Base-by-base conservation (phyloP, 164 flowering plant genomes). In the Chimonanthus salicifolius region DNA sequence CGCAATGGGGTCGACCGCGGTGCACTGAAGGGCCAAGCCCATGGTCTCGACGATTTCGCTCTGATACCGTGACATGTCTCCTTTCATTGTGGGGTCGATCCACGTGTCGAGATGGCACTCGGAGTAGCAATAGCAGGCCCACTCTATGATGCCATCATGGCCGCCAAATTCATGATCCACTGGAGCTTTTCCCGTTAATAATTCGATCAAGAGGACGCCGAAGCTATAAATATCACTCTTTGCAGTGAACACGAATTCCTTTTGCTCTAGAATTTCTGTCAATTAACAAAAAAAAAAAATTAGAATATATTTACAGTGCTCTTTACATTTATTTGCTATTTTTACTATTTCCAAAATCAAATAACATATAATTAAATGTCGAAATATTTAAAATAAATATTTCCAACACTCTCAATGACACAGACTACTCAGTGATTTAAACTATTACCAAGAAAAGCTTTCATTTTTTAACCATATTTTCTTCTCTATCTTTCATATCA, bases 91-190 rank as follows among this genome's bases (percentile, higher is more conserved):
- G 0, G 89, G 84, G 66, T 92, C 94, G 18, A 90, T 76, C 98
- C 98, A 94, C 68, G 83, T 71, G 73, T 89, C 90, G 7, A 89
- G 78, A 77, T 83, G 92, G 49, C 94, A 88, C 44, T 94, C 92
- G 0, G 94, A 79, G 82, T 92, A 94, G 85, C 94, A 88, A 49
- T 86, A 85, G 0, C 86, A 84, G 4, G 95, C 95, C 98, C 98
- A 94, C 70, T 85, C 92, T 0, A 90, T 89, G 1, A 92, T 49
- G 78, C 78, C 80, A 5, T 78, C 80, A 46, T 83, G 88, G 68
- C 70, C 74, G 6, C 92, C 89, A 2, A 79, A 76, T 73, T 89
- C 92, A 2, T 74, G 63, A 62, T 87, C 90, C 2, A 68, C 72
- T 0, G 89, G 86, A 54, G 74, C 69, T 80, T 81, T 89, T 16